phyloP scores from a whole-genome alignment of 2,329 filamentous ascomycete species.

The Chaetomium globosum region DNA sequence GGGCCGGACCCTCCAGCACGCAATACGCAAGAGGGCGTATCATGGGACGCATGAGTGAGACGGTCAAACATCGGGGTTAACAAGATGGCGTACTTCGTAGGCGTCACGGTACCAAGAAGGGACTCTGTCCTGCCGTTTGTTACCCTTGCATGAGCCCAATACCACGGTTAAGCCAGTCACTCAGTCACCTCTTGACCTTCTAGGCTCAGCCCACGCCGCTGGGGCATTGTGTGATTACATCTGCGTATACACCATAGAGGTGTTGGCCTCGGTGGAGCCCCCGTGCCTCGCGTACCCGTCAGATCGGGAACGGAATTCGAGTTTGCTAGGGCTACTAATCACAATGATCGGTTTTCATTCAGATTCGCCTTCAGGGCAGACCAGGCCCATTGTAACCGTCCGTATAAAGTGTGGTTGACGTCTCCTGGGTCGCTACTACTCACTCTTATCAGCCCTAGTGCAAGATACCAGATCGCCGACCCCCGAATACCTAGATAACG shows the following conservation, averaged over 20 bases:
- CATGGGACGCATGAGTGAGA: not conserved
- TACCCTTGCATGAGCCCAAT: not conserved
- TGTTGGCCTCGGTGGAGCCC: constrained; percentile 10
- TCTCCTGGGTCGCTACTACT: not conserved
- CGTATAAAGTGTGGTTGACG: constrained; percentile 7
- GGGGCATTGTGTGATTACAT: not conserved
- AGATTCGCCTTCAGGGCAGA: not conserved
- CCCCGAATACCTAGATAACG: not conserved
- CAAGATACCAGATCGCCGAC: not conserved
- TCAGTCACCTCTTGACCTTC: not conserved
- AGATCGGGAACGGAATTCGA: constrained; percentile 23
- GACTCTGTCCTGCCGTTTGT: not conserved
- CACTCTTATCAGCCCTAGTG: not conserved
- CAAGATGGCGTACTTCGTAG: too few relatives aligned
- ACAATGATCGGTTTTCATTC: constrained; percentile 3
- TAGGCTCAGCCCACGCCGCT: not conserved
- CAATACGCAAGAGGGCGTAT: not conserved
- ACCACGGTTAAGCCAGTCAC: not conserved
- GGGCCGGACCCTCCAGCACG: not conserved
- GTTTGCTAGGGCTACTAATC: constrained; percentile 2
- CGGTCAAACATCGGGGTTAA: not conserved
- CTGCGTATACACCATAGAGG: not conserved
- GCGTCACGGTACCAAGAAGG: not conserved
- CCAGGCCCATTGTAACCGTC: constrained; percentile 12
- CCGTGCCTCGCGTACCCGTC: not conserved